These are phyloP conservation scores for Globisporangium uncinulatum DNA, from an alignment of 352 stramenopile species.

Conservation along the genomic window DNA sequence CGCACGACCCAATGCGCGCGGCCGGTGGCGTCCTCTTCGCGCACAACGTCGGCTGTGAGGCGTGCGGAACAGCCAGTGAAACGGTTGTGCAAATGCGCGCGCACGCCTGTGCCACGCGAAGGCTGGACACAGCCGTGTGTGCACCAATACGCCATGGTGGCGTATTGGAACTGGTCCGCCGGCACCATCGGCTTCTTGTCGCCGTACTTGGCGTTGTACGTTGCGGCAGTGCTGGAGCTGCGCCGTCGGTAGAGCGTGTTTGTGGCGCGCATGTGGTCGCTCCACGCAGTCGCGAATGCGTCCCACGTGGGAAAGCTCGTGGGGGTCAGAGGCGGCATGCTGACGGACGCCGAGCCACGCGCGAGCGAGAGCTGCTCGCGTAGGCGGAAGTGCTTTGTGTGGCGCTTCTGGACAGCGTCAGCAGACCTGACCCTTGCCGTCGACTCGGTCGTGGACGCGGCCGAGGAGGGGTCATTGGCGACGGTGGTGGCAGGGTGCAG, in stretches of 20 bases:
- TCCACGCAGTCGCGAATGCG: conserved; percentile 60
- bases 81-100: conserved; percentile 67
- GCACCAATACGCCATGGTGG: conserved; percentile 83
- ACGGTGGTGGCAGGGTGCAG: too few relatives aligned
- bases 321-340: conserved; percentile 44
- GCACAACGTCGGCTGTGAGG: conserved; percentile 72
- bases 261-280: conserved; percentile 53
- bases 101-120: conserved; percentile 63
- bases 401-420: conserved; percentile 46
- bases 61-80: conserved; percentile 73
- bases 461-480: too few relatives aligned
- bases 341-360: conserved; percentile 32
- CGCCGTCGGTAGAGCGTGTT: conserved; percentile 75
- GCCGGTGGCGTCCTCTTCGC: conserved; percentile 24
- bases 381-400: conserved; percentile 79
- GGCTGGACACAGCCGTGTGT: conserved; percentile 79
- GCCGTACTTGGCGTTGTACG: conserved; percentile 74
- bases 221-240: conserved; percentile 62
- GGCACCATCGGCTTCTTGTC: conserved; percentile 69
- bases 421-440: too few relatives aligned
- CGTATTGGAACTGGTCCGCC: conserved; percentile 69
- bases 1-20: conserved; percentile 47
- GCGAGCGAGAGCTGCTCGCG: conserved; percentile 64
- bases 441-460: too few relatives aligned
- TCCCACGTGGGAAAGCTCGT: conserved; percentile 60